Evolutionary conservation across 345 rosid species (phyloP), one percentile per base, ranked within the genome.

Genomic region (Raphanus raphanistrum): DNA sequence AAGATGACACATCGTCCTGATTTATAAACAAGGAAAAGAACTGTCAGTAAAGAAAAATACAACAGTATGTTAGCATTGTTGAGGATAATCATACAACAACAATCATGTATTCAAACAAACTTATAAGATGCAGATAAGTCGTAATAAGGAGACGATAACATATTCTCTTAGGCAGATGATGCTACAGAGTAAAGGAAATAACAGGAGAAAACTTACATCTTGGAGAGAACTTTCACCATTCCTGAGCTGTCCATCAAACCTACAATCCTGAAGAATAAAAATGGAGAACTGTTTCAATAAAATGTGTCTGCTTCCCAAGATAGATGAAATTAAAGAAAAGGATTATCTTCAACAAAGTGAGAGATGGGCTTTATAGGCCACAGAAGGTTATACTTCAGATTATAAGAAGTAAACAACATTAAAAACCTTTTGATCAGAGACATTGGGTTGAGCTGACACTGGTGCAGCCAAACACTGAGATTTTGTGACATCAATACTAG

Each of bases 1-100:
- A 79, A 63, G 94, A 86, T 74, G 74, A 54, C 60, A 87, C 78
- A 76, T 93, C 93, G 57, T 93, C 98, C 98, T 94, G 84, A 80
- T 75, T 71, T 69, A 32, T 10, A 70, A 9, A 70, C 62, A 74
- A 41, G 57, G 21, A 70, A 32, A 57, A 80, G 80, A 27, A 57
- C 7, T 63, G 74, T 73, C 79, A 63, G 72, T 58, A 17, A 72
- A 66, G 12, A 64, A 48, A 64, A 31, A 67, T 28, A 77, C 28
- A 76, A 67, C 28, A 6, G 8, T 58, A 15, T 36, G 25, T 43
- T 65, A 38, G 9, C 15, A 63, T 29, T 67, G 61, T 62, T 29
- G 41, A 68, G 75, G 12, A 74, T 54, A 69, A 11, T 21, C 70
- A 54, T 32, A 35, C 15, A 35, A 32, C 35, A 58, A 31, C 12